Base-by-base conservation (phyloP, 805 yeast genomes). In the Isabelozyma rhagii region DNA sequence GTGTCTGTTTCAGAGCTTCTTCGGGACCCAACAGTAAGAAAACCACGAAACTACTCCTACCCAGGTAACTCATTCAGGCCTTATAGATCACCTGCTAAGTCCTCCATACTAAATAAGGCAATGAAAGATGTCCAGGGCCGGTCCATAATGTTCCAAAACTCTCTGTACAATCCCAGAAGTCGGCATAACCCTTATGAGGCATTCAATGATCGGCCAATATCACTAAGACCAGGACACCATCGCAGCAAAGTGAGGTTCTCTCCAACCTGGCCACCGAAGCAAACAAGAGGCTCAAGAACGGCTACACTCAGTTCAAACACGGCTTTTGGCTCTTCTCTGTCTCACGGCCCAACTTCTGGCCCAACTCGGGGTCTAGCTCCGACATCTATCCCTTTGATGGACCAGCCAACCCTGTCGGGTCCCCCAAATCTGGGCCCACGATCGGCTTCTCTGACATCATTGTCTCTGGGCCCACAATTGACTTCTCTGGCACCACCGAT, bases 41-140 rank as follows among this genome's bases (percentile, higher is more conserved):
- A 29, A 28, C 9, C 45, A n/a, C 10, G 45, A 31, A 21, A 28
- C 38, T 21, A n/a, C 44, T 41, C 44, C 14, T 15, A 15, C 41
- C 41, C 41, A 5, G 4, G 11, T 4, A 41, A 41, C 11, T n/a
- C 27, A 28, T 9, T 28, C n/a, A 18, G 15, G 13, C 18, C 17
- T 14, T 21, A 42, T 11, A 13, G 15, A 25, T 17, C 38, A 10
- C 27, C 38, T 43, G n/a, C 21, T 29, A 55, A 47, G 45, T 61
- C 55, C 43, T 58, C 72, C 8, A 73, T 73, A 17, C 52, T 73
- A 47, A 65, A 63, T 38, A 66, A 64, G 52, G 77, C 74, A 11
- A 59, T 61, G 50, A 56, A 56, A 41, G 78, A 74, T n/a, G 50
- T 69, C n/a, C 69, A 63, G 54, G 55, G 56, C 44, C 55, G 78